Evolutionary conservation across 2,329 filamentous ascomycete species (phyloP), one percentile per base, ranked within the genome.

Genomic region (Ceratocystis colombiana): DNA sequence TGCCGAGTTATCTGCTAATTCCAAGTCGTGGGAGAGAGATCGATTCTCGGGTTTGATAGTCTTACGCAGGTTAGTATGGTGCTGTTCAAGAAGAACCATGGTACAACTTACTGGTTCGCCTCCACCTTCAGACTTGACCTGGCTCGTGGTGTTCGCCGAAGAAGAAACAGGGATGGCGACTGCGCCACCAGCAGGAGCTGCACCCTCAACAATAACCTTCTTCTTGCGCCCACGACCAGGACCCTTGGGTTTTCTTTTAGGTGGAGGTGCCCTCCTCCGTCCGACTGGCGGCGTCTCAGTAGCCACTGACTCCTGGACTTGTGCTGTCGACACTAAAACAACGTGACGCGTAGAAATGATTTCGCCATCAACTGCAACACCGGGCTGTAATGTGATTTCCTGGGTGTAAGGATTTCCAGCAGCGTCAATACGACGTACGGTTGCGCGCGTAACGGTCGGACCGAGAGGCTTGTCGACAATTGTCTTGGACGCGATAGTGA

Each of bases 321-420:
- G 80, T 1, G 81, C 82, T 5, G 80, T 79, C 48, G 84, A 83
- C 1, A 80, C 80, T 0, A 79, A 75, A 45, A 84, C 78, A 17
- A 84, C 77, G 5, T 80, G 80, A 1, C 82, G 84, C 5, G 66
- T 68, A 0, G 82, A 80, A 67, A 90, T 83, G 63, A 96, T 86
- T 73, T 96, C 91, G 66, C 90, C 90, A 69, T 93, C 88, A 0
- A 96, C 82, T 4, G 79, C 79, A 73, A 94, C 88, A 0, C 90
- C 91, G 67, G 93, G 88, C 4, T 85, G 83, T 3, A 96, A 82
- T 22, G 90, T 88, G 6, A 94, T 85, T 71, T 95, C 90, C 74
- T 94, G 90, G 1, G 93, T 86, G 68, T 89, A 90, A 8, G 89
- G 82, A 71, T 93, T 93, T 28, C 92, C 92, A 0, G 85, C 84